Percentiles rank a stretch among this genome's conserved stretches.
Evolutionary conservation across 306 rosid genomes (phyloP).

Genomic region (Hippophae tibetana): DNA sequence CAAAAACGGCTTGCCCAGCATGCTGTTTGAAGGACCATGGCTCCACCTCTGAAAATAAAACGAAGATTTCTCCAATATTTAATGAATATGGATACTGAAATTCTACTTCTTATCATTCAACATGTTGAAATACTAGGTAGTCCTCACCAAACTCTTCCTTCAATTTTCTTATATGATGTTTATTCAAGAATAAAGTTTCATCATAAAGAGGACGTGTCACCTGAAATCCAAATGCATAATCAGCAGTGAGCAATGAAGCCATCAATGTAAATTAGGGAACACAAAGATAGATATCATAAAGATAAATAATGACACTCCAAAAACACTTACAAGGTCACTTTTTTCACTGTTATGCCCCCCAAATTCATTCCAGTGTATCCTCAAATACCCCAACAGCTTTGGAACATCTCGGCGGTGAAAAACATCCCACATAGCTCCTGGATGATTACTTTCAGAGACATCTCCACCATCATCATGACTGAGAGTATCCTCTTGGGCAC

Average conservation of each 20-base stretch:
- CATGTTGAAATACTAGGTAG: background rate
- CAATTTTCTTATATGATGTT: conserved; percentile 59
- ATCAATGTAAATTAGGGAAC: conserved; percentile 1
- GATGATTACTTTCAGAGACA: conserved; percentile 30
- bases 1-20: conserved; percentile 82
- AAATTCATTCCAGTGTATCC: conserved; percentile 50
- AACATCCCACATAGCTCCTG: conserved; percentile 85
- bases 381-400: conserved; percentile 61
- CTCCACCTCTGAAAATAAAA: conserved; percentile 57
- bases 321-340: conserved; percentile 43
- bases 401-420: conserved; percentile 68
- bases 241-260: conserved; percentile 23
- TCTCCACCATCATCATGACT: conserved; percentile 41
- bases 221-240: conserved; percentile 34
- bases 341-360: conserved; percentile 32
- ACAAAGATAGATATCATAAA: background rate
- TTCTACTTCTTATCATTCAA: background rate
- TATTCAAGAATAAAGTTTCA: conserved; percentile 57
- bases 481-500: conserved; percentile 25
- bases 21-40: conserved; percentile 96
- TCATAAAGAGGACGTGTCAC: conserved; percentile 62
- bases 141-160: conserved; percentile 89
- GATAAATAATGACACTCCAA: background rate
- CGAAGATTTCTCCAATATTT: background rate
- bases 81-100: background rate